These are phyloP conservation scores for Russula dissimulans DNA, from an alignment of 768 basidiomycete genomes.

Conservation along the genomic window DNA sequence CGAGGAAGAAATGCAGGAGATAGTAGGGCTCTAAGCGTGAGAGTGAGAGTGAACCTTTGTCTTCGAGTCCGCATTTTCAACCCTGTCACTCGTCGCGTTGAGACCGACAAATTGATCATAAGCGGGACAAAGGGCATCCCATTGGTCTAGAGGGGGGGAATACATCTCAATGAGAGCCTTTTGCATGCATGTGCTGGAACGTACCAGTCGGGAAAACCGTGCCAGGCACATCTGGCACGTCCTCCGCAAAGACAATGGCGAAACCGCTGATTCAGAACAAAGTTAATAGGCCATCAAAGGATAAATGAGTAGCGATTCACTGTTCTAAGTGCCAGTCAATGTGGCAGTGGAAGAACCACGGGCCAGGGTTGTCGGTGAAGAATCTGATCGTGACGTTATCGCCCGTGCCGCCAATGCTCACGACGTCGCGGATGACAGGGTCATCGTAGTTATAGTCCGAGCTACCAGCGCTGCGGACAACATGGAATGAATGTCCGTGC, in stretches of 20 bases:
- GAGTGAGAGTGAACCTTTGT: too few relatives aligned
- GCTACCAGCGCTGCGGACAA: constrained; percentile 11
- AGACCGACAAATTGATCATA: background rate
- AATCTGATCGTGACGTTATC: constrained; percentile 23
- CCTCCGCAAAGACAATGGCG: constrained; percentile 9
- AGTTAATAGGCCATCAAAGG: background rate
- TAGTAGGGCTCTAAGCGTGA: too few relatives aligned
- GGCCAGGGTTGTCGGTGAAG: constrained; percentile 24
- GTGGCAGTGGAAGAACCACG: constrained; percentile 25
- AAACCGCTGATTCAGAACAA: background rate
- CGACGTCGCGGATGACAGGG: constrained; percentile 38
- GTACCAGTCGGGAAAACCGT: background rate
- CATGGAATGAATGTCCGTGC: constrained; percentile 10
- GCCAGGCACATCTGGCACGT: background rate
- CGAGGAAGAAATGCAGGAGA: background rate
- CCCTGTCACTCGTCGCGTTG: too few relatives aligned
- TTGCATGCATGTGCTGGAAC: background rate
- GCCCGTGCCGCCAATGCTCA: constrained; percentile 18
- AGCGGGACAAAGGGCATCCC: background rate
- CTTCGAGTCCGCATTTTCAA: too few relatives aligned
- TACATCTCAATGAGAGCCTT: background rate
- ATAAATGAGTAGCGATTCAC: background rate
- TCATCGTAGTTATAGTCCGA: constrained; percentile 23
- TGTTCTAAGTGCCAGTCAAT: constrained; percentile 23
- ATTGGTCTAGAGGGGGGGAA: background rate